Conservation (phyloP, 352 stramenopile genomes). For the Globisporangium middletonii region DNA sequence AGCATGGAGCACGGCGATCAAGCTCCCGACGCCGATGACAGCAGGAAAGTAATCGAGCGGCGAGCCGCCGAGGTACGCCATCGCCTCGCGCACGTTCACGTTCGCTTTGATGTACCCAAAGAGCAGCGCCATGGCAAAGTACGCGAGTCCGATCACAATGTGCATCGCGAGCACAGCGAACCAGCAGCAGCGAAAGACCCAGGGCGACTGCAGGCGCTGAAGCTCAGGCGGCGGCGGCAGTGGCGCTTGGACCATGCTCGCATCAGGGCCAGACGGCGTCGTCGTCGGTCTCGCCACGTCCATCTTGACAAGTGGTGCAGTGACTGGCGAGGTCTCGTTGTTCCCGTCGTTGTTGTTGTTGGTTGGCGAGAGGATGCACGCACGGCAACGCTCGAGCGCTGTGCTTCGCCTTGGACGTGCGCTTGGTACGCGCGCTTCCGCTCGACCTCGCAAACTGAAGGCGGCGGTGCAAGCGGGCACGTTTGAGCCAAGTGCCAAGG, state of each 20-base stretch:
- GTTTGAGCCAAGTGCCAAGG: no score
- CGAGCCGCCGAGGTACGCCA: slow-evolving; percentile 5
- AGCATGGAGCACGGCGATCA: slow-evolving; percentile 1
- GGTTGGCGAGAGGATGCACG: no score
- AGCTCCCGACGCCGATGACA: background rate
- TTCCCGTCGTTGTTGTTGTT: no score
- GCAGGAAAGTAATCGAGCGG: slow-evolving; percentile 1
- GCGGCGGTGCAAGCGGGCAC: no score
- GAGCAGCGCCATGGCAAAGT: slow-evolving; percentile 1
- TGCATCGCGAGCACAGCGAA: slow-evolving; percentile 5
- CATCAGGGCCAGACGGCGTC: background rate
- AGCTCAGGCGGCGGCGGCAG: background rate
- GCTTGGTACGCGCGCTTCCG: no score
- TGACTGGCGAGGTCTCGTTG: no score
- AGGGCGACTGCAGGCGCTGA: background rate
- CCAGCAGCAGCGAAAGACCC: slow-evolving; percentile 3
- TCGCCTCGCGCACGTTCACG: background rate
- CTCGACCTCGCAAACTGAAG: no score
- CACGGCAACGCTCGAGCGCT: no score
- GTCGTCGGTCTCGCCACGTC: background rate
- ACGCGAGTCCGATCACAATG: slow-evolving; percentile 1
- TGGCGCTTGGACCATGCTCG: background rate
- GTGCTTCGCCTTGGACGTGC: no score
- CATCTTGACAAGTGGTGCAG: background rate
- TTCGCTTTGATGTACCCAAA: slow-evolving; percentile 4